These are phyloP conservation scores for Pistacia integerrima DNA, from an alignment of 345 rosid genomes.

Conservation along the genomic window DNA sequence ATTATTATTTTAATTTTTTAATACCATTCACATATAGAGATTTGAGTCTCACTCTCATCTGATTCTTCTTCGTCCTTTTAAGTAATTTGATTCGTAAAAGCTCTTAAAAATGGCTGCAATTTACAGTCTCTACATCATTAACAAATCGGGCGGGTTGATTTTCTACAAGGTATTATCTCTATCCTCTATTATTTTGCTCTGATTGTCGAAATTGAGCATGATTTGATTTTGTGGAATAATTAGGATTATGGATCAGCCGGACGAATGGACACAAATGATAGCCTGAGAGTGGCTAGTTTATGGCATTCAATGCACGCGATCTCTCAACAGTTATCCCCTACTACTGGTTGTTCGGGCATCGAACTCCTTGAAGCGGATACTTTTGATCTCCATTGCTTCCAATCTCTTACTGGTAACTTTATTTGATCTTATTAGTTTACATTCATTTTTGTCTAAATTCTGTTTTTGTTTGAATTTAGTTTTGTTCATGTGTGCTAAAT, in stretches of 20 bases:
- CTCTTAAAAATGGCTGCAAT: slow-evolving; percentile 61
- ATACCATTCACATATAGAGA: too few relatives aligned
- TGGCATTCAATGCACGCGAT: slow-evolving; percentile 99
- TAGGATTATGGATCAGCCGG: slow-evolving; percentile 95
- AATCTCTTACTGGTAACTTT: slow-evolving; percentile 77
- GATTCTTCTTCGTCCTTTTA: neutral
- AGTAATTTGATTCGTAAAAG: neutral
- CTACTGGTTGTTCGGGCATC: slow-evolving; percentile 82
- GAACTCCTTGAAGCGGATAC: slow-evolving; percentile 96
- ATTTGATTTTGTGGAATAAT: neutral
- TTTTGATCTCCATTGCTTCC: slow-evolving; percentile 95
- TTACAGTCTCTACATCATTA: slow-evolving; percentile 80
- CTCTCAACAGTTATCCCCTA: slow-evolving; percentile 96
- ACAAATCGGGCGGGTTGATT: slow-evolving; percentile 89
- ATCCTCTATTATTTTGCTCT: neutral
- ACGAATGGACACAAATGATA: slow-evolving; percentile 97
- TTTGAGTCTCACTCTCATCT: neutral
- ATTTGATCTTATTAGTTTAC: neutral
- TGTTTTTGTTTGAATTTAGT: neutral
- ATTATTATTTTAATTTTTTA: neutral
- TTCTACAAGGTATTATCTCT: slow-evolving; percentile 65
- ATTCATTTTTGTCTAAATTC: neutral
- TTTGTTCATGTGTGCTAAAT: neutral
- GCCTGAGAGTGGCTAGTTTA: slow-evolving; percentile 96
- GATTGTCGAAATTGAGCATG: neutral